Evolutionary conservation across 345 rosid genomes (phyloP).

Genomic region (Aquilaria malaccensis): DNA sequence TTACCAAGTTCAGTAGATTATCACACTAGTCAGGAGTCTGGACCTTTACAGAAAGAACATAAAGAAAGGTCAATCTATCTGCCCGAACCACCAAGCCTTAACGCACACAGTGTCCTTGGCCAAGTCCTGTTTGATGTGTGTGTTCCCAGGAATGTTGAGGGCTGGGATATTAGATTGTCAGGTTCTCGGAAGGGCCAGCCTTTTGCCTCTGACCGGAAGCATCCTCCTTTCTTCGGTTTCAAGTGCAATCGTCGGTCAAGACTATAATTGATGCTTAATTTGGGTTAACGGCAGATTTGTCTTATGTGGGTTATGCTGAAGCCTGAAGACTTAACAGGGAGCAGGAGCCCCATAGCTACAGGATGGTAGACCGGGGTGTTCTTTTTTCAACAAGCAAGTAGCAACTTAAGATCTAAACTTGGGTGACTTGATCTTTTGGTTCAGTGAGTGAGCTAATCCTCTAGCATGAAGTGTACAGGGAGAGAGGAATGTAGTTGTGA

Average conservation of each 20-base stretch:
- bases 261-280: conserved; percentile 22
- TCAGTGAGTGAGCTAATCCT: conserved; percentile 6
- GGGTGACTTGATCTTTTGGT: neutral
- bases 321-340: conserved; percentile 4
- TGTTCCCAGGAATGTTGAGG: conserved; percentile 89
- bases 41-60: conserved; percentile 42
- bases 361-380: neutral
- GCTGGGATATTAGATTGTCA: conserved; percentile 88
- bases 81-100: conserved; percentile 53
- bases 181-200: conserved; percentile 70
- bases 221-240: conserved; percentile 37
- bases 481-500: too few relatives aligned
- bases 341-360: neutral
- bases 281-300: conserved; percentile 1
- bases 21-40: conserved; percentile 28
- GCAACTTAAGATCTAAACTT: conserved; percentile 8
- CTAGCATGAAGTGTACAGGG: conserved; percentile 22
- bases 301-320: neutral
- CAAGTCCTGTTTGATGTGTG: conserved; percentile 77
- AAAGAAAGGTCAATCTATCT: conserved; percentile 35
- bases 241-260: conserved; percentile 57
- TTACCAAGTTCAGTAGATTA: conserved; percentile 63
- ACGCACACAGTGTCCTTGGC: conserved; percentile 82
- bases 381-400: neutral
- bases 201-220: conserved; percentile 46